Conservation (phyloP, 352 stramenopile genomes). For the Phytophthora litchii region DNA sequence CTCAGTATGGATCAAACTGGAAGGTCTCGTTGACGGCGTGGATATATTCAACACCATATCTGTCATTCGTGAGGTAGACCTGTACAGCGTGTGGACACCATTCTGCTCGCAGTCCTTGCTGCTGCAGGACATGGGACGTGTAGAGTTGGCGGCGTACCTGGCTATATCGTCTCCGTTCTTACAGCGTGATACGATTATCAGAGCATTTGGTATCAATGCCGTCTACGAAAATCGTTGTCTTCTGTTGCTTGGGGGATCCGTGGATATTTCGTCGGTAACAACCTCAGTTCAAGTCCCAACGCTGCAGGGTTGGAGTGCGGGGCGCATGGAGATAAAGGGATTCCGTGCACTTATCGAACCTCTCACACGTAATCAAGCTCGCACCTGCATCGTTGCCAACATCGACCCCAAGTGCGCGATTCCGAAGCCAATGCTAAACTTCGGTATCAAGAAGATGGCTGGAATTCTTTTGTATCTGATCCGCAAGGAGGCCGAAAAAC, state of each 20-base stretch:
- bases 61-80: constrained; percentile 82
- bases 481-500: constrained; percentile 80
- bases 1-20: constrained; percentile 83
- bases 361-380: constrained; percentile 62
- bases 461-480: constrained; percentile 80
- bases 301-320: constrained; percentile 68
- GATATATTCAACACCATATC: constrained; percentile 86
- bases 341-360: constrained; percentile 83
- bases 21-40: constrained; percentile 75
- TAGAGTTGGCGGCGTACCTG: constrained; percentile 72
- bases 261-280: constrained; percentile 42
- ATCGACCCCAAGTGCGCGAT: constrained; percentile 82
- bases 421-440: constrained; percentile 75
- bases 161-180: constrained; percentile 75
- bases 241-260: constrained; percentile 66
- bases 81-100: constrained; percentile 75
- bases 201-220: constrained; percentile 80
- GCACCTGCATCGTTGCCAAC: constrained; percentile 81
- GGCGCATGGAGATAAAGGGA: constrained; percentile 75
- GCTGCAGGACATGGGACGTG: constrained; percentile 54
- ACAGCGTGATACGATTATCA: constrained; percentile 70
- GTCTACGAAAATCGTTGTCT: constrained; percentile 79
- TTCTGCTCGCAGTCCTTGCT: constrained; percentile 77
- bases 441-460: constrained; percentile 85
- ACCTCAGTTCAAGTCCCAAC: constrained; percentile 49